A percentile compares a stretch with the other conserved stretches of the same genome.
Evolutionary conservation across 1,139 yeast genomes (phyloP).

Genomic region (Protomyces arabidopsidicola): DNA sequence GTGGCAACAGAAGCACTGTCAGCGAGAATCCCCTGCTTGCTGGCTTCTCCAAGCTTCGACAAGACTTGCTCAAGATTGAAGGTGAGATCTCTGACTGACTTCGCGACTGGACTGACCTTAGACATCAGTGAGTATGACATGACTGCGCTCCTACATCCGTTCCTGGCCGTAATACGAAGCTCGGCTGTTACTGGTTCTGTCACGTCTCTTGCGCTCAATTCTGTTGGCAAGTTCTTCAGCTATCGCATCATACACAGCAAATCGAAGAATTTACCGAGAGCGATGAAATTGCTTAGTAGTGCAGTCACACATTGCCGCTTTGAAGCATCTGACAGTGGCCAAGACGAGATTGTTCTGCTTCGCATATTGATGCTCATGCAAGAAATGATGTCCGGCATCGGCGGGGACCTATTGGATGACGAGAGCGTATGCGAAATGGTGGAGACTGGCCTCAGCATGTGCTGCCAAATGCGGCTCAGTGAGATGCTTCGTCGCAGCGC

Average conservation of each 20-base stretch:
- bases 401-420: conserved; percentile 64
- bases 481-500: conserved; percentile 87
- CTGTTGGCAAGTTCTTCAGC: conserved; percentile 65
- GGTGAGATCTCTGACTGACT: conserved; percentile 25
- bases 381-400: conserved; percentile 57
- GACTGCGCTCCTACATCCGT: conserved; percentile 75
- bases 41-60: conserved; percentile 72
- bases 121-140: conserved; percentile 60
- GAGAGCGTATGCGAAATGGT: conserved; percentile 83
- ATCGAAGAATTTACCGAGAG: conserved; percentile 49
- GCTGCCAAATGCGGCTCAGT: conserved; percentile 86
- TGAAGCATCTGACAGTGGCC: conserved; percentile 88
- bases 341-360: conserved; percentile 85
- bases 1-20: conserved; percentile 30
- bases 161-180: conserved; percentile 76
- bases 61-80: conserved; percentile 58
- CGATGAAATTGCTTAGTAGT: conserved; percentile 57
- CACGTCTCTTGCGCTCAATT: conserved; percentile 72
- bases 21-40: conserved; percentile 64
- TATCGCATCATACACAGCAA: conserved; percentile 51
- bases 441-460: conserved; percentile 85
- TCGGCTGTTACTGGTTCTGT: conserved; percentile 81
- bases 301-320: conserved; percentile 91
- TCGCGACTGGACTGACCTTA: not conserved
- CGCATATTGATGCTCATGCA: conserved; percentile 77